Evolutionary conservation across 139 green algal species (phyloP), one percentile per base, ranked within the genome.

Genomic region (Bryopsis sp.): DNA sequence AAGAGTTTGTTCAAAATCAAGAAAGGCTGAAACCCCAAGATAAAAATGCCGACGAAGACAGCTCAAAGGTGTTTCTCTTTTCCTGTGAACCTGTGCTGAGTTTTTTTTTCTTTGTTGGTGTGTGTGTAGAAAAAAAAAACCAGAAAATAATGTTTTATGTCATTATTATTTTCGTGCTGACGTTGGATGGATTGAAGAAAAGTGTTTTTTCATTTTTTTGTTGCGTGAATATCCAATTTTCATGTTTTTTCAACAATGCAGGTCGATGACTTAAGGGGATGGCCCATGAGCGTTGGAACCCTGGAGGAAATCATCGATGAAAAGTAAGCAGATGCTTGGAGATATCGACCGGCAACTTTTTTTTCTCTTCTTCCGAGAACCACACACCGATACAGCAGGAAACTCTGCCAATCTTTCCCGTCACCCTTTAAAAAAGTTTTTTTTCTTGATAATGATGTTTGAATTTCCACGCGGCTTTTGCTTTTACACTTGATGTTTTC

Each of bases 291-390:
- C 32, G 94, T 99, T 15, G 95, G 95, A 37, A 92, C 75, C 1
- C 78, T 99, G 43, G 95, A 99, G 67, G 95, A 99, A 79, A 95
- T 99, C 74, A 98, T 99, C 64, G 95, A 99, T 73, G 95, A 99
- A 73, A 97, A 95, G 81, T 95, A 71, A 77, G n/a, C n/a, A n/a
- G n/a, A n/a, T n/a, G n/a, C 35, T 64, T 7, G 11, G n/a, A n/a
- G n/a, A n/a, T n/a, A n/a, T n/a, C n/a, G n/a, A n/a, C n/a, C n/a
- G n/a, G n/a, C n/a, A n/a, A n/a, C n/a, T n/a, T n/a, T n/a, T n/a
- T n/a, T n/a, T n/a, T n/a, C n/a, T n/a, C n/a, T n/a, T n/a, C n/a
- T n/a, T n/a, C n/a, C n/a, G n/a, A n/a, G n/a, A n/a, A n/a, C n/a
- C n/a, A n/a, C n/a, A n/a, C n/a, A n/a, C n/a, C n/a, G n/a, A n/a